Evolutionary conservation across 1,284 basidiomycete genomes (phyloP), one percentile per base, ranked within the genome.

Genomic region (Austroboletus novae-zelandiae): DNA sequence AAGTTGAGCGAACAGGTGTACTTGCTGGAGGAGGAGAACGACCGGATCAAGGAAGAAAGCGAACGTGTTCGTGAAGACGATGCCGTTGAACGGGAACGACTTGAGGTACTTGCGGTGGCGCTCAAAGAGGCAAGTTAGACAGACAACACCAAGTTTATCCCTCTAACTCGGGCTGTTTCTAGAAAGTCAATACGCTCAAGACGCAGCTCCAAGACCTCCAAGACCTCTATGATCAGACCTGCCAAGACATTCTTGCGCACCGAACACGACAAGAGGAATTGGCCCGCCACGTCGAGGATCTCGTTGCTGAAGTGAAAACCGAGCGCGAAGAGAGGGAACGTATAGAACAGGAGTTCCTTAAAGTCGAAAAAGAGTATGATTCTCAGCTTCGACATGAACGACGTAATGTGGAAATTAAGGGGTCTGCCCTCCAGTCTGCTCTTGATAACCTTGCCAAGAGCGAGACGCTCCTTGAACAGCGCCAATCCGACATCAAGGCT

Each of bases 251-350:
- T 27, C 74, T 79, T 14, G 76, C 77, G 0, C 82, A 86, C 56
- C 80, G 79, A 30, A 71, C 77, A 10, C 79, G 83, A 34, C 82
- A 90, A 59, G 89, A 92, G 63, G 84, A 91, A 62, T 79, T 94
- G 31, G 84, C 87, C 0, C 73, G 73, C 7, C 86, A 91, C 61
- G 77, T 88, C 50, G 88, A 91, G 58, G 86, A 87, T 49, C 78
- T 94, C 29, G 83, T 89, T 23, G 71, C 71, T 1, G 81, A 87
- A 62, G 67, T 90, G 17, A 74, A 84, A 47, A 70, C 71, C 13
- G 81, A 85, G 57, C 79, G 80, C 4, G 70, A 77, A 9, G 68
- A 71, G 6, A 77, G 78, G 35, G 85, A 88, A 55, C 80, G 79
- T 25, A 65, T 72, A 51, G 81, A 78, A 66, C 71, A 68, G 54